Evolutionary conservation across 768 basidiomycete species (phyloP), one percentile per base, ranked within the genome.

Genomic region (Boletus bicolor): DNA sequence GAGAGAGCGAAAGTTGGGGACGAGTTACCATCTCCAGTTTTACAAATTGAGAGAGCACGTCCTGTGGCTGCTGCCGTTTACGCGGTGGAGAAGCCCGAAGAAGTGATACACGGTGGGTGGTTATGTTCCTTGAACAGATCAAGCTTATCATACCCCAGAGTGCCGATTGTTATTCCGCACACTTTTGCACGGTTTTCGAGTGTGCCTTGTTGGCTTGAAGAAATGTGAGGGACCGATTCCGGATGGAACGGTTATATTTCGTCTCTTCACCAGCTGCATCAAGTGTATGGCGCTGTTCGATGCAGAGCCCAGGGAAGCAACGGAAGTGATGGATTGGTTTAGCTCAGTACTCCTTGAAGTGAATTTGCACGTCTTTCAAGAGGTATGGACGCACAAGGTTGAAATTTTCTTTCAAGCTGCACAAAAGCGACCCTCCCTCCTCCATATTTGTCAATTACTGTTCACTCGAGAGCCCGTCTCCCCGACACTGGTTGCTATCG

Each of bases 341-440:
- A 82, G 82, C 6, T 81, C 83, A 24, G 84, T 89, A 41, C 80
- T 95, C 43, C 72, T 84, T 37, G 90, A 94, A 68, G 82, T 95
- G 63, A 90, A 97, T 65, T 77, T 90, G 8, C 91, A 96, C 65
- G 89, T 95, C 57, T 95, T 97, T 69, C 90, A 96, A 70, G 93
- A 97, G 73, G 91, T 98, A 34, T 96, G 95, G 93, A 93, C 90
- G 36, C 86, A 85, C 68, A 89, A 93, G 68, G 89, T 98, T 75
- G 87, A 85, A 28, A 88, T 94, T 69, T 97, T 95, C 76, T 89
- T 97, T 69, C 81, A 88, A 62, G 82, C 82, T 59, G 83, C 87
- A 0, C 80, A 86, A 60, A 86, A 87, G 62, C 87, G 93, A 48
- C 83, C 87, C 19, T 75, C 85, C 55, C 79, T 97, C 44, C 84